Conservation (phyloP, 106 monocot genomes). For the Platanthera zijinensis region DNA sequence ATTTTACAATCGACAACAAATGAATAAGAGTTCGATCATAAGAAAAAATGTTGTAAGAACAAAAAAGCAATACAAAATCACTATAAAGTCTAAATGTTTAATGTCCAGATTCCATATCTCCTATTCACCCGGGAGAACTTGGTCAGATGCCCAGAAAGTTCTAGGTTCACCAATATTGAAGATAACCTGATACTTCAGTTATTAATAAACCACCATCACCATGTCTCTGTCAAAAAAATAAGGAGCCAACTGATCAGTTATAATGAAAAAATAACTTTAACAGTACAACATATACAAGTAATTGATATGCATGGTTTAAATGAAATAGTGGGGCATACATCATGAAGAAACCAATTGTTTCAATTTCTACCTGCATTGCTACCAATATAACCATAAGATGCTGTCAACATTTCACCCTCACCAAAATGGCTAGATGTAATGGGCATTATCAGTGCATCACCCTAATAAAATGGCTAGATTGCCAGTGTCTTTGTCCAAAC, state of each 20-base stretch:
- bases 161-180: slow-evolving; percentile 67
- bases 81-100: neutral
- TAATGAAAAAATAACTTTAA: slow-evolving; percentile 1
- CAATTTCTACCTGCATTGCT: slow-evolving; percentile 85
- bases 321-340: slow-evolving; percentile 40
- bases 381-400: slow-evolving; percentile 95
- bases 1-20: neutral
- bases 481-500: no score
- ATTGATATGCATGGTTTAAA: neutral
- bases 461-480: no score
- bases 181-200: slow-evolving; percentile 59
- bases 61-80: neutral
- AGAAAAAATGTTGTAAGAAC: neutral
- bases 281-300: neutral
- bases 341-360: slow-evolving; percentile 87
- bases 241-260: neutral
- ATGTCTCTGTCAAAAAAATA: slow-evolving; percentile 33
- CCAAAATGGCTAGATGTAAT: slow-evolving; percentile 44
- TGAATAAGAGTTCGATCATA: neutral
- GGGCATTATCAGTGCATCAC: no score
- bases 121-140: slow-evolving; percentile 62
- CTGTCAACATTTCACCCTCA: slow-evolving; percentile 84
- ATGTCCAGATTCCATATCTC: neutral
- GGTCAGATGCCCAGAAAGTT: slow-evolving; percentile 39
- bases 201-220: slow-evolving; percentile 39